A percentile compares a stretch with the other conserved stretches of the same genome.
These are phyloP conservation scores for Penicillium hesseltinei DNA, from an alignment of 2,329 filamentous ascomycete genomes.

Conservation along the genomic window DNA sequence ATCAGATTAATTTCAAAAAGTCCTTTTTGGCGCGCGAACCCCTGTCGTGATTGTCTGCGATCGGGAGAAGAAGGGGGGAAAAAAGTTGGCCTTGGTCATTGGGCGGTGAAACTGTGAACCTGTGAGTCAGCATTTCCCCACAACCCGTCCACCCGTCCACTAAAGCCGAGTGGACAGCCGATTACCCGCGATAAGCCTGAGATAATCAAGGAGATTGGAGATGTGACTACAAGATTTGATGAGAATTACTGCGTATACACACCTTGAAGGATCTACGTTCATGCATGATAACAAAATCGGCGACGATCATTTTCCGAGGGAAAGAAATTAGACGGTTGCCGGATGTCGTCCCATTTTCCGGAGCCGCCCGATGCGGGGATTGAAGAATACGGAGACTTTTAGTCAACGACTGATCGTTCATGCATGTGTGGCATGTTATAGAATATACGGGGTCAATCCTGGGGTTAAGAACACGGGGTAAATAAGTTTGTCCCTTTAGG, in stretches of 20 bases:
- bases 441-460: background rate
- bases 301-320: slow-evolving; percentile 2
- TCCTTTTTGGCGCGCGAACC: slow-evolving; percentile 2
- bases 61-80: slow-evolving; percentile 13
- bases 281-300: background rate
- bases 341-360: background rate
- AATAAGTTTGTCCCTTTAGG: slow-evolving; percentile 4
- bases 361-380: slow-evolving; percentile 6
- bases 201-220: background rate
- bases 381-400: background rate
- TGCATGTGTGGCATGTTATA: background rate
- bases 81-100: slow-evolving; percentile 7
- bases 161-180: background rate
- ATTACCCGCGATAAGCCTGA: slow-evolving; percentile 1
- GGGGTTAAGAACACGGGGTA: background rate
- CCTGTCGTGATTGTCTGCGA: slow-evolving; percentile 4
- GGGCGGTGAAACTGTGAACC: slow-evolving; percentile 19
- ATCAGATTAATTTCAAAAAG: slow-evolving; percentile 1
- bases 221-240: background rate
- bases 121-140: slow-evolving; percentile 24
- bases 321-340: background rate
- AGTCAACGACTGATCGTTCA: background rate
- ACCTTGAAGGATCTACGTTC: background rate
- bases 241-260: background rate
- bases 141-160: background rate